A percentile compares a stretch with the other conserved stretches of the same genome.
phyloP scores from a whole-genome alignment of 2,329 filamentous ascomycete genomes.

The Clarireedia sp. region DNA sequence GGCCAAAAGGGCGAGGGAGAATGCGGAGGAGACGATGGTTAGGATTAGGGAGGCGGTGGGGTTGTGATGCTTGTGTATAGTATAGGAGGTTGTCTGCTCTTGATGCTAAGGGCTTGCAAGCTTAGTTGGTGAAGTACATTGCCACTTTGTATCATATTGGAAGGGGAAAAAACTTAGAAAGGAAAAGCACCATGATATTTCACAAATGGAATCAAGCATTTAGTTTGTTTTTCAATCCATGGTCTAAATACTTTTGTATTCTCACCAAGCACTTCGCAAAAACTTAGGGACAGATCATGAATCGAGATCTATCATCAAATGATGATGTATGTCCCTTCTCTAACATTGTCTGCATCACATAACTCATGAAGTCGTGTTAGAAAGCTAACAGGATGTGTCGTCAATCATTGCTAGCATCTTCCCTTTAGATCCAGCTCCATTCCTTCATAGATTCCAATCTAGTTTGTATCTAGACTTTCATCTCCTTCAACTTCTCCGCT shows the following conservation, averaged over 20 bases:
- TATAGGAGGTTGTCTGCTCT: not conserved
- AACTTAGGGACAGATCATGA: not conserved
- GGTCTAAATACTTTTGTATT: not conserved
- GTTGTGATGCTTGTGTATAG: constrained; percentile 16
- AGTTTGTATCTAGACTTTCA: constrained; percentile 20
- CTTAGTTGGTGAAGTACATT: not conserved
- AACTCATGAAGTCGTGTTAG: not conserved
- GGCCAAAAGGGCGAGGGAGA: constrained; percentile 51
- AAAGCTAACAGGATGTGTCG: not conserved
- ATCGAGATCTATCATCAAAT: not conserved
- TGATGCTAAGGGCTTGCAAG: not conserved
- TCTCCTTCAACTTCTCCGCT: constrained; percentile 32
- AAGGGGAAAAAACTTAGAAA: not conserved
- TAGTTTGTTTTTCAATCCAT: not conserved
- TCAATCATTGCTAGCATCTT: not conserved
- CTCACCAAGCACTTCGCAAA: not conserved
- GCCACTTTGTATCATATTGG: not conserved
- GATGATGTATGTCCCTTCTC: not conserved
- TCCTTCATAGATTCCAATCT: too few species aligned
- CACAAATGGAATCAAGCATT: too few species aligned
- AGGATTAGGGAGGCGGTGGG: constrained; percentile 37
- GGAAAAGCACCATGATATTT: not conserved
- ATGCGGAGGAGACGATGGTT: constrained; percentile 45
- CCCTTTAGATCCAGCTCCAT: not conserved
- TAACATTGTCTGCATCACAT: not conserved